Base-by-base conservation (phyloP, 352 stramenopile genomes). In the Globisporangium solare region DNA sequence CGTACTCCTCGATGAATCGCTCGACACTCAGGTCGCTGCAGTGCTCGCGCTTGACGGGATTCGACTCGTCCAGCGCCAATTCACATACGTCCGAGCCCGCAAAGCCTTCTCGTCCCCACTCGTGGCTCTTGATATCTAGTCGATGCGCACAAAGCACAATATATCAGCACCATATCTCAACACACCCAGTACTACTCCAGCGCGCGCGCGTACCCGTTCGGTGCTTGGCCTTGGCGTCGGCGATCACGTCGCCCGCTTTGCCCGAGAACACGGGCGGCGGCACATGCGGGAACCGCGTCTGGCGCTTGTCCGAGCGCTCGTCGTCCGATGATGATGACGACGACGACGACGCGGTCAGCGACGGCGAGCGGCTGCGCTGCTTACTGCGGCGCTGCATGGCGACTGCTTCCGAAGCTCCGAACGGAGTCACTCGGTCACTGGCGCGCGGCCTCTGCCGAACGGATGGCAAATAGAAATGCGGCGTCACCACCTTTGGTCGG, bases 1-100 rank as follows among this genome's bases (percentile, higher is more conserved):
- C 88, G 59, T 93, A 97, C 61, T 93, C 75, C 10, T 89, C 64
- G 37, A 92, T 87, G 60, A 97, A 97, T 14, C 86, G 67, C 56
- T 90, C 73, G 14, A 94, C 70, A 13, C 66, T 90, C 42, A 96
- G 58, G 37, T 95, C 74, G 31, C 73, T 83, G 64, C 73, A 85
- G 50, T 86, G 70, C 57, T 95, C 84, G 51, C 83, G 72, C 63
- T 79, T 74, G 51, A 96, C 76, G 7, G 63, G 57, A 39, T 86
- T 83, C 4, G 79, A 76, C 49, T 85, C 76, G 53, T 84, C 80
- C 56, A 93, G 57, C 45, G 75, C 73, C 63, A 91, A 66, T 31
- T 91, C 83, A 47, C 83, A 93, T 51, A 93, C 79, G 63, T 88
- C 58, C 15, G 81, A 91, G n/a, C 81, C 77, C 0, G 76, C 83